Evolutionary conservation across 495 filamentous ascomycete genomes (phyloP).

Genomic region (Aspergillus affinis): DNA sequence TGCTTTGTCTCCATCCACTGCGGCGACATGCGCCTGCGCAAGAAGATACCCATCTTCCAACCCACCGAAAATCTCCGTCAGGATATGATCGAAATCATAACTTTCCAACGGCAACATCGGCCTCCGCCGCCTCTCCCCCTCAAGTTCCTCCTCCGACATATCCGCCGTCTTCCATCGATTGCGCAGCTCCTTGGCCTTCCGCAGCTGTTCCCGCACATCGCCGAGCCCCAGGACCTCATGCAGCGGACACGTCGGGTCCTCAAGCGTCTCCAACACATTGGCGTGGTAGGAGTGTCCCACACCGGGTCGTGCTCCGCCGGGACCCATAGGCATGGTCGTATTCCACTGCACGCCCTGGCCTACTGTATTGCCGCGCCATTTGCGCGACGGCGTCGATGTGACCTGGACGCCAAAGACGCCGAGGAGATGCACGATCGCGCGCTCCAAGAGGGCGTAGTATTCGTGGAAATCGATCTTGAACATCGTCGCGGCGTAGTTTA

Average conservation of each 20-base stretch:
- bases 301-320: slow-evolving; percentile 8
- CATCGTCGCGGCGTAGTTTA: slow-evolving; percentile 58
- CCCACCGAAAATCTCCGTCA: slow-evolving; percentile 41
- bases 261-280: slow-evolving; percentile 59
- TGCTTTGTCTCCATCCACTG: slow-evolving; percentile 9
- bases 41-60: slow-evolving; percentile 35
- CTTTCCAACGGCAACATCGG: slow-evolving; percentile 41
- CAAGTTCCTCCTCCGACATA: slow-evolving; percentile 31
- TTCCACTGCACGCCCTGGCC: not conserved
- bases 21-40: slow-evolving; percentile 25
- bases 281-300: slow-evolving; percentile 58
- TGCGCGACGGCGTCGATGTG: slow-evolving; percentile 16
- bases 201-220: slow-evolving; percentile 48
- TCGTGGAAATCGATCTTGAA: slow-evolving; percentile 73
- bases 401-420: slow-evolving; percentile 55
- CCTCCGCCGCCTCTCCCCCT: slow-evolving; percentile 11
- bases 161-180: slow-evolving; percentile 68
- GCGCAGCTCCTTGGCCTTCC: slow-evolving; percentile 60
- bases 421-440: slow-evolving; percentile 60
- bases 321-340: not conserved
- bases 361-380: not conserved
- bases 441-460: slow-evolving; percentile 66
- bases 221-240: slow-evolving; percentile 48
- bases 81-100: slow-evolving; percentile 57
- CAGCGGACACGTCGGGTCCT: slow-evolving; percentile 49